Conservation (phyloP, 2,329 filamentous ascomycete genomes). For the Ophiostoma sp. region DNA sequence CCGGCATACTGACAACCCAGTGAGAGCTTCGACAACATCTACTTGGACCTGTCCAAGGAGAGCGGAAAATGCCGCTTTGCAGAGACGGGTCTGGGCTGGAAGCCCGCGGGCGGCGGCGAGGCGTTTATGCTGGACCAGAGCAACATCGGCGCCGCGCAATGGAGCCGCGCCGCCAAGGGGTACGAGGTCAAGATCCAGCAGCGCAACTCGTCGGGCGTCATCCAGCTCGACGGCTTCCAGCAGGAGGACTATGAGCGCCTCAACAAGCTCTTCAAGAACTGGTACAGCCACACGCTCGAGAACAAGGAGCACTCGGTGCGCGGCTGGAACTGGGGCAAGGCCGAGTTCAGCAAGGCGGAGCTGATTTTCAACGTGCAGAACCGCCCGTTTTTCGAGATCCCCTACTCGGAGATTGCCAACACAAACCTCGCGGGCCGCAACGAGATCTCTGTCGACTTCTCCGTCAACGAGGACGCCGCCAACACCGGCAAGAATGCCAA, state of each 20-base stretch:
- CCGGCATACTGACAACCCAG: constrained; percentile 34
- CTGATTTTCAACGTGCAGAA: constrained; percentile 96
- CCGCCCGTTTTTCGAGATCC: constrained; percentile 90
- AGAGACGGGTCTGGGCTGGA: constrained; percentile 93
- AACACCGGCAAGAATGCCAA: constrained; percentile 59
- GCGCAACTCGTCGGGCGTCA: constrained; percentile 72
- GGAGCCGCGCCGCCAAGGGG: constrained; percentile 88
- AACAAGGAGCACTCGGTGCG: constrained; percentile 89
- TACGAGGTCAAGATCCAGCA: constrained; percentile 90
- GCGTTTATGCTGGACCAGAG: constrained; percentile 87
- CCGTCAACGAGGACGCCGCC: constrained; percentile 65
- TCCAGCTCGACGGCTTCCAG: constrained; percentile 92
- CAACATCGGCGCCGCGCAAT: constrained; percentile 83
- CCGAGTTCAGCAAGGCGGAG: constrained; percentile 92
- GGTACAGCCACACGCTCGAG: constrained; percentile 92
- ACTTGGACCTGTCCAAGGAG: constrained; percentile 90
- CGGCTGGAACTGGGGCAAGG: constrained; percentile 99
- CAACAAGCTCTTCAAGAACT: constrained; percentile 91
- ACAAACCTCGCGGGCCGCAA: constrained; percentile 97
- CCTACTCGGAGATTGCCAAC: constrained; percentile 95
- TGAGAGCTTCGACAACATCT: constrained; percentile 96
- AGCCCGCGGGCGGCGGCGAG: constrained; percentile 77
- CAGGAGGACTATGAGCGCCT: constrained; percentile 92
- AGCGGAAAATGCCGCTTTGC: constrained; percentile 90
- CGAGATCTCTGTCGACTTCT: constrained; percentile 93